A percentile compares a stretch with the other conserved stretches of the same genome.
These are phyloP conservation scores for Limnanthes douglasii DNA, from an alignment of 345 rosid species.

Conservation along the genomic window DNA sequence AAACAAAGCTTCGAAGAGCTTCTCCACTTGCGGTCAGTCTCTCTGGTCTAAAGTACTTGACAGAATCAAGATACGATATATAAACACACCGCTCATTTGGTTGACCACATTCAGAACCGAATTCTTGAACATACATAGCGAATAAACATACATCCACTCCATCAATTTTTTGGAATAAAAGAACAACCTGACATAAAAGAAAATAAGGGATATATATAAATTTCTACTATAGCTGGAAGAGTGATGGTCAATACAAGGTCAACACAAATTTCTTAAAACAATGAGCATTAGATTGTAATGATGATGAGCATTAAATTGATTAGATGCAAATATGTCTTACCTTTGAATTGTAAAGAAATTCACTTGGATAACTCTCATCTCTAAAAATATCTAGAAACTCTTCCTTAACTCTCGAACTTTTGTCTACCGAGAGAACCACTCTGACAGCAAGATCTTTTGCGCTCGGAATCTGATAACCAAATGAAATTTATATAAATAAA, in stretches of 20 bases:
- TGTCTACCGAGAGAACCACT: slow-evolving; percentile 33
- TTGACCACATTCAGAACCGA: slow-evolving; percentile 58
- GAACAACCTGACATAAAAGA: slow-evolving; percentile 80
- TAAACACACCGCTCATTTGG: slow-evolving; percentile 90
- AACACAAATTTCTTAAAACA: too few species aligned
- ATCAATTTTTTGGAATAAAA: slow-evolving; percentile 81
- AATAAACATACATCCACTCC: slow-evolving; percentile 85
- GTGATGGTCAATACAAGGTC: too few species aligned
- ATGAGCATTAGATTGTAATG: not conserved
- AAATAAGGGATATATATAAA: too few species aligned
- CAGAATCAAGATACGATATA: slow-evolving; percentile 78
- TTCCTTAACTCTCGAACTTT: slow-evolving; percentile 22
- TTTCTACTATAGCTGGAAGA: too few species aligned
- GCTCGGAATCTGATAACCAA: slow-evolving; percentile 24
- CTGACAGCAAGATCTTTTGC: slow-evolving; percentile 35
- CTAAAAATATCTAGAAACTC: slow-evolving; percentile 17
- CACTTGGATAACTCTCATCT: slow-evolving; percentile 27
- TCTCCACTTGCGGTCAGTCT: slow-evolving; percentile 45
- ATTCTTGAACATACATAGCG: slow-evolving; percentile 86
- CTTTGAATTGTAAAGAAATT: slow-evolving; percentile 45
- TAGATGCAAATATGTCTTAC: too few species aligned
- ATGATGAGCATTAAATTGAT: too few species aligned
- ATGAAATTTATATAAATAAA: too few species aligned
- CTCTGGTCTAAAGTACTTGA: slow-evolving; percentile 87
- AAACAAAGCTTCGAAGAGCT: slow-evolving; percentile 80